Base-by-base conservation (phyloP, 202 grass and related monocot species). In the Digitaria exilis region DNA sequence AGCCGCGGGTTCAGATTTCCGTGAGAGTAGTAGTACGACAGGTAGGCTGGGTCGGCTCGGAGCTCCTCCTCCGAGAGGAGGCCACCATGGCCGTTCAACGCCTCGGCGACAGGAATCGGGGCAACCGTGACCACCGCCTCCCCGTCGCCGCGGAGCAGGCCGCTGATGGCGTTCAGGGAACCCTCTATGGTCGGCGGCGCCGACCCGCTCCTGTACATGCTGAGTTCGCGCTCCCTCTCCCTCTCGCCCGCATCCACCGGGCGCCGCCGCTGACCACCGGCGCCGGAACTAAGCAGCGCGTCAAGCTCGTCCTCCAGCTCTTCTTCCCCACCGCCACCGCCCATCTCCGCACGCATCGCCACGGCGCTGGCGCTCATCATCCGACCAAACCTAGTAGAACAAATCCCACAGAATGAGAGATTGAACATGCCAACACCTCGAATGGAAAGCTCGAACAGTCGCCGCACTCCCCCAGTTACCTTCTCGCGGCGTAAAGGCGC, bases 111-210 rank as follows among this genome's bases (percentile, higher is more conserved):
- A 25, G 87, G 89, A 79, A 97, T 55, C 35, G 70, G 59, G 26
- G 77, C 67, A 22, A 24, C 55, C 5, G 62, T 42, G 14, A 79
- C 51, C 5, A 69, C 4, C 31, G 62, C 42, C 59, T 88, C 81
- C 21, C 68, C 81, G 7, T 76, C 87, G 2, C 78, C 54, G 37
- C 73, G 73, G 64, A 90, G 86, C 7, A 93, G 35, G 17, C 86
- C 89, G 42, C 84, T 87, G 45, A 94, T 89, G 21, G 94, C 92
- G 51, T 85, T 90, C 9, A 94, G 58, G 19, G 94, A 92, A 43
- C 94, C 94, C 88, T 97, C 94, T 51, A 97, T 93, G 21, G 94
- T 97, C 62, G 94, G 94, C 4, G 94, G 94, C 26, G 94, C 94
- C 3, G 94, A 97, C 39, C 94, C 94, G 48, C 94, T 97, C 61